These are phyloP conservation scores for Candida loeiensis DNA, from an alignment of 805 yeast species.

Conservation along the genomic window DNA sequence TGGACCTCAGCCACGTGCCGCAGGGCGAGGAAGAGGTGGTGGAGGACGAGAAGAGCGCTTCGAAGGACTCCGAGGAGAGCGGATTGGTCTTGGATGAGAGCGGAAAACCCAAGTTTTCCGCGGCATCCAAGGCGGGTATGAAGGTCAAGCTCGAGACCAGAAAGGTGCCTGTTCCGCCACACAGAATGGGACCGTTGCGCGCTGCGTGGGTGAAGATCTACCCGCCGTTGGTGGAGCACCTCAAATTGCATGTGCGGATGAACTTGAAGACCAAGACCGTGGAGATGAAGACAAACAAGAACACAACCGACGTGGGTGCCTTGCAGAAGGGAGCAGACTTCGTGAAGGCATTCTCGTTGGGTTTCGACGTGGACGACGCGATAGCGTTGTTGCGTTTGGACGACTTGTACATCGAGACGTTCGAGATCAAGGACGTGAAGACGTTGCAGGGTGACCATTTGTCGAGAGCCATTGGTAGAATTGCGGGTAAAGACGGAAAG, in stretches of 20 bases:
- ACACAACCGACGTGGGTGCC: conserved; percentile 89
- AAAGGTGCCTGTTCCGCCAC: conserved; percentile 94
- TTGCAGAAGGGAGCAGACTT: conserved; percentile 98
- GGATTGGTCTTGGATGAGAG: conserved; percentile 70
- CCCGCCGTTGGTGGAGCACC: conserved; percentile 92
- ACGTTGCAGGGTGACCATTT: conserved; percentile 94
- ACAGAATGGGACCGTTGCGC: conserved; percentile 92
- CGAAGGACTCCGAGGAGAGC: conserved; percentile 12
- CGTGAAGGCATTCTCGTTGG: conserved; percentile 89
- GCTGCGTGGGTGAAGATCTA: conserved; percentile 90
- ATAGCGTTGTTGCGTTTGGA: conserved; percentile 91
- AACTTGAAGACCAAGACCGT: conserved; percentile 83
- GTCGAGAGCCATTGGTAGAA: conserved; percentile 98
- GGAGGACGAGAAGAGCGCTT: conserved; percentile 8
- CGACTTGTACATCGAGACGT: conserved; percentile 94
- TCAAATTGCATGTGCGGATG: conserved; percentile 95
- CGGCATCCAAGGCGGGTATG: conserved; percentile 61
- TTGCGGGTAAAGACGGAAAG: conserved; percentile 99
- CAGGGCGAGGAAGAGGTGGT: conserved; percentile 15
- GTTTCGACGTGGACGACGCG: conserved; percentile 96
- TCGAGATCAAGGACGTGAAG: conserved; percentile 95
- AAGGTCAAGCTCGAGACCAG: conserved; percentile 79
- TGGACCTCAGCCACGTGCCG: conserved; percentile 39
- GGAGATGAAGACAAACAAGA: conserved; percentile 77
- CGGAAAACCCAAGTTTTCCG: conserved; percentile 82